Base-by-base conservation (phyloP, 305 asterid species). In the Andrographis paniculata region DNA sequence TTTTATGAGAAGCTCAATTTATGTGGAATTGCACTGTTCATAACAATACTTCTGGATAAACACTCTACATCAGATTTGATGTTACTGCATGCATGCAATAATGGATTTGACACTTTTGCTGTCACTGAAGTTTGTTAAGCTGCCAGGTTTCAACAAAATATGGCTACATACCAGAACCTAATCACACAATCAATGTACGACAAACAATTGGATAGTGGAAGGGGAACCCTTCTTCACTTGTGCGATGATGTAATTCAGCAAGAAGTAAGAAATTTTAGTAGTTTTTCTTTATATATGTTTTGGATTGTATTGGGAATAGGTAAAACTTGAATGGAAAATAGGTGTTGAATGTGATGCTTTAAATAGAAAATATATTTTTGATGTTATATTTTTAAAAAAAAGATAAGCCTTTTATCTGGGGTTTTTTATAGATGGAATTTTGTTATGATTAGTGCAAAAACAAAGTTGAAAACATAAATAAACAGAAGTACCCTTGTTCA, bases 231-330 rank as follows among this genome's bases (percentile, higher is more conserved):
- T 63, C 96, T 91, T 73, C 99, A 91, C 68, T 66, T 91, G 78
- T 91, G 99, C 12, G 96, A 91, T 70, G 99, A 91, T 70, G 99
- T 91, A 23, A 91, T 91, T 70, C 99, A 91, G 61, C 99, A 91
- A 67, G 99, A 91, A 77, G 99, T 84, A 66, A 63, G 78, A 37
- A 13, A 33, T 2, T 33, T 33, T 33, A n/a, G 39, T 33, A 5
- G 13, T n/a, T n/a, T n/a, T n/a, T n/a, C n/a, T n/a, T n/a, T n/a
- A n/a, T n/a, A n/a, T n/a, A n/a, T n/a, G n/a, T n/a, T n/a, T n/a
- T n/a, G n/a, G n/a, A n/a, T n/a, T n/a, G n/a, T n/a, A n/a, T n/a
- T n/a, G n/a, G n/a, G n/a, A n/a, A n/a, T n/a, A n/a, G n/a, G n/a
- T n/a, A n/a, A n/a, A n/a, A n/a, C n/a, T n/a, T n/a, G n/a, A n/a